Base-by-base conservation (phyloP, 2,329 filamentous ascomycete genomes). In the Macrophomina phaseolina region DNA sequence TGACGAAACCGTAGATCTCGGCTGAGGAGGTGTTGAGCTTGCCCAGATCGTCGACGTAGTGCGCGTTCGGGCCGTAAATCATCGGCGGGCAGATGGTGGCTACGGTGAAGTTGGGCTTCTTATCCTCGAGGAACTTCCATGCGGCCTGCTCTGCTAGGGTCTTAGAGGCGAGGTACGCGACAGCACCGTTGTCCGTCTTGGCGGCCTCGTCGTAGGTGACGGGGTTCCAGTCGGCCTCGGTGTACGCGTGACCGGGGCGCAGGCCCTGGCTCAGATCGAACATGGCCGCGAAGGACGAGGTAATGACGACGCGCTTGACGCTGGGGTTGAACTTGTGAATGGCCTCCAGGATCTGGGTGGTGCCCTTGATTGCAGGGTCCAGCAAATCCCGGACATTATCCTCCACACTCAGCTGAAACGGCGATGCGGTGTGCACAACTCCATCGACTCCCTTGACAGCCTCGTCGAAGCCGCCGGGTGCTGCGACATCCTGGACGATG, bases 371-470 rank as follows among this genome's bases (percentile, higher is more conserved):
- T 1, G 82, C 82, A 0, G 83, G 83, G 4, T 77, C 65, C 2
- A 85, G 75, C 0, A 84, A 73, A 51, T 67, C 65, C 36, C 51
- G 28, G n/a, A 67, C 56, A 30, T 63, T 55, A 40, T 65, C 30
- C 63, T 65, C 51, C 11, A 65, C 63, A n/a, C 30, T 48, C 28
- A 55, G 12, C 63, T 65, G 49, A 38, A 65, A 55, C 18, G 63
- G 63, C 65, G 80, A 83, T 6, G 82, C 82, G 2, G 80, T 76
- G 58, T 84, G 82, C n/a, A 84, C 78, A 0, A 84, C 75, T 0
- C 74, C 80, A 28, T 83, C 80, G 2, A 84, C 75, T 1, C 74
- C 81, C 16, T 81, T 72, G 40, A 82, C 76, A 0, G 76, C 78
- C 3, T 80, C 74, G 3, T 72, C 69, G 9, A 83, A 77, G 0